Percentiles rank a stretch among this genome's conserved stretches.
Evolutionary conservation across 805 yeast genomes (phyloP).

Genomic region (Brettanomyces anomalus): DNA sequence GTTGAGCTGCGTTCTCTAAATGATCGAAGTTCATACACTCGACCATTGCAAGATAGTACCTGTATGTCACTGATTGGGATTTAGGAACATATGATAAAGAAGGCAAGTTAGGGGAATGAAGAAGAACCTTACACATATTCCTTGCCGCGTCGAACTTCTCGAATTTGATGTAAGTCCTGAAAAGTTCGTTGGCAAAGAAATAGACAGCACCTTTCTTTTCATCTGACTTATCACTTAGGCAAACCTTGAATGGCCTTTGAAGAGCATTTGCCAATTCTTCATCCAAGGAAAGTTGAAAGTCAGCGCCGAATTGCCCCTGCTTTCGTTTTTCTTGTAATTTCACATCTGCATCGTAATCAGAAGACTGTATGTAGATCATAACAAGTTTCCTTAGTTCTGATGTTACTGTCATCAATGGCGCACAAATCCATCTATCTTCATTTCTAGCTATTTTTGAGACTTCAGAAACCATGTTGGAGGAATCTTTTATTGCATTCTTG

Average conservation of each 20-base stretch:
- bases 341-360: background rate
- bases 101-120: constrained; percentile 1
- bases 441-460: constrained; percentile 3
- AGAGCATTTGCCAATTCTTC: constrained; percentile 29
- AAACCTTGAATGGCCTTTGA: constrained; percentile 65
- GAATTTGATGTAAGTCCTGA: constrained; percentile 59
- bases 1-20: constrained; percentile 38
- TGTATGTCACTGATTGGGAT: constrained; percentile 48
- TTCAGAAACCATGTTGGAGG: constrained; percentile 2
- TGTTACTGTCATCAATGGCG: constrained; percentile 7
- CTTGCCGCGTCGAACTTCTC: constrained; percentile 65
- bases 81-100: constrained; percentile 22
- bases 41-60: constrained; percentile 62
- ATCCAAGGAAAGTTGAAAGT: constrained; percentile 7
- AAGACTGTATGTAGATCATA: constrained; percentile 2
- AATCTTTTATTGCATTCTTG: constrained; percentile 3
- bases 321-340: background rate
- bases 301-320: background rate
- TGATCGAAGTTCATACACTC: constrained; percentile 54
- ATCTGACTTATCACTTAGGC: constrained; percentile 71
- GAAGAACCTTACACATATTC: constrained; percentile 45
- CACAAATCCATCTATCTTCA: constrained; percentile 6
- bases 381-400: constrained; percentile 6
- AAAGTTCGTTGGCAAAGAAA: constrained; percentile 60
- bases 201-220: constrained; percentile 58